A percentile compares a stretch with the other conserved stretches of the same genome.
These are phyloP conservation scores for Entomortierella chlamydospora DNA, from an alignment of 192 early-diverging fungal genomes.

Conservation along the genomic window DNA sequence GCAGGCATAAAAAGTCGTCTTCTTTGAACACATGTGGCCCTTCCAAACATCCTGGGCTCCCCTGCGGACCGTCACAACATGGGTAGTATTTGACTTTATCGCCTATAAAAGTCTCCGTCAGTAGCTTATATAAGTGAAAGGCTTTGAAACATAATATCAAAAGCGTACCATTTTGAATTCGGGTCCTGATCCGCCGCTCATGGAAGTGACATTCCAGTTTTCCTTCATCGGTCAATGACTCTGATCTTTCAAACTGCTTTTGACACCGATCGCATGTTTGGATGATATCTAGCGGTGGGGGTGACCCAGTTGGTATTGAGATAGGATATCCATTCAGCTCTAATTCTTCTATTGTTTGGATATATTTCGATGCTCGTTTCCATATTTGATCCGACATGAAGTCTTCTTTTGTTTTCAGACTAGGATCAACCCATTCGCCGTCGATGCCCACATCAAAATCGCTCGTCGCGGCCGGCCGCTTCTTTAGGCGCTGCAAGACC, in stretches of 20 bases:
- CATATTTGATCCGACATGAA: conserved; percentile 4
- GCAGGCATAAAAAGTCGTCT: conserved; percentile 51
- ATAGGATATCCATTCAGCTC: conserved; percentile 59
- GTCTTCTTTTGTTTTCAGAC: conserved; percentile 4
- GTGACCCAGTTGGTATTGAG: conserved; percentile 5
- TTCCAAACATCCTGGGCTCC: conserved; percentile 59
- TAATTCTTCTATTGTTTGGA: conserved; percentile 39
- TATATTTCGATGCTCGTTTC: conserved; percentile 23
- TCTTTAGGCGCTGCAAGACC: conserved; percentile 65
- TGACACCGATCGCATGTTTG: conserved; percentile 65
- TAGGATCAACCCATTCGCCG: conserved; percentile 61
- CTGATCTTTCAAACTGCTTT: conserved; percentile 54
- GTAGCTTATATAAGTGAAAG: background rate
- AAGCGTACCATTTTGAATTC: conserved; percentile 9
- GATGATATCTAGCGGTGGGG: background rate
- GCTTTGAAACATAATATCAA: background rate
- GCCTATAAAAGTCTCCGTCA: conserved; percentile 23
- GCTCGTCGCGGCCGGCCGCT: conserved; percentile 58
- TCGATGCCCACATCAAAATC: conserved; percentile 71
- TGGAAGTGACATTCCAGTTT: conserved; percentile 61
- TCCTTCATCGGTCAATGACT: conserved; percentile 52
- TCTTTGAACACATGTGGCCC: conserved; percentile 81
- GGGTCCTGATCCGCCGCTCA: conserved; percentile 34
- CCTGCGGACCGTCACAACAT: conserved; percentile 61
- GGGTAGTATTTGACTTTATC: conserved; percentile 51